Conservation (phyloP, 495 filamentous ascomycete species). For the Corynascus novoguineensis region DNA sequence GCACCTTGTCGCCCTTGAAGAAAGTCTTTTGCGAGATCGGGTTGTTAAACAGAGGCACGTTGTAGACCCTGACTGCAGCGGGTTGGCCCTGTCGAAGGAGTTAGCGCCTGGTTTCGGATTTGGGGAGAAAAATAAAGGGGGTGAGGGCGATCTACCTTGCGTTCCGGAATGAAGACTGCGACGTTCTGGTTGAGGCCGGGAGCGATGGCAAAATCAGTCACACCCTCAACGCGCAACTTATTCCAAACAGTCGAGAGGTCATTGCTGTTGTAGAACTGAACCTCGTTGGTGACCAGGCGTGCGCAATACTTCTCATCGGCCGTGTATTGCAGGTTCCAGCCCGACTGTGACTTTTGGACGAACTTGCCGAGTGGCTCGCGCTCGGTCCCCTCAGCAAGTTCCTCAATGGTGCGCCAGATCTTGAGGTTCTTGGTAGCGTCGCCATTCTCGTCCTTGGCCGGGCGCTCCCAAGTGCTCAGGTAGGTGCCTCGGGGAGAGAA, state of each 20-base stretch:
- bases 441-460: conserved; percentile 84
- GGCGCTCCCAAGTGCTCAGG: conserved; percentile 94
- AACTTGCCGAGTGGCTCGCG: conserved; percentile 76
- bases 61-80: conserved; percentile 87
- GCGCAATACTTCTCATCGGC: conserved; percentile 88
- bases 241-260: conserved; percentile 87
- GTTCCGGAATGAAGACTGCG: conserved; percentile 89
- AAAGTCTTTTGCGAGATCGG: conserved; percentile 96
- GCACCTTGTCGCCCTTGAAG: conserved; percentile 98
- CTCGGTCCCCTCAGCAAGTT: conserved; percentile 48
- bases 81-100: conserved; percentile 64
- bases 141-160: conserved; percentile 58
- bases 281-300: conserved; percentile 89
- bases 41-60: conserved; percentile 73
- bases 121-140: neutral
- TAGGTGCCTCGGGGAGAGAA: conserved; percentile 91
- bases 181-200: conserved; percentile 83
- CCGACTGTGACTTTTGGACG: conserved; percentile 90
- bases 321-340: conserved; percentile 98
- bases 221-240: conserved; percentile 88
- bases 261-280: conserved; percentile 89
- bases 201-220: conserved; percentile 81
- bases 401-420: conserved; percentile 78
- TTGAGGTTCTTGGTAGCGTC: conserved; percentile 94
- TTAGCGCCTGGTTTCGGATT: conserved; percentile 6